Percentiles rank a stretch among this genome's conserved stretches.
These are phyloP conservation scores for Hypoxylon sp. DNA, from an alignment of 2,329 filamentous ascomycete species.

Conservation along the genomic window DNA sequence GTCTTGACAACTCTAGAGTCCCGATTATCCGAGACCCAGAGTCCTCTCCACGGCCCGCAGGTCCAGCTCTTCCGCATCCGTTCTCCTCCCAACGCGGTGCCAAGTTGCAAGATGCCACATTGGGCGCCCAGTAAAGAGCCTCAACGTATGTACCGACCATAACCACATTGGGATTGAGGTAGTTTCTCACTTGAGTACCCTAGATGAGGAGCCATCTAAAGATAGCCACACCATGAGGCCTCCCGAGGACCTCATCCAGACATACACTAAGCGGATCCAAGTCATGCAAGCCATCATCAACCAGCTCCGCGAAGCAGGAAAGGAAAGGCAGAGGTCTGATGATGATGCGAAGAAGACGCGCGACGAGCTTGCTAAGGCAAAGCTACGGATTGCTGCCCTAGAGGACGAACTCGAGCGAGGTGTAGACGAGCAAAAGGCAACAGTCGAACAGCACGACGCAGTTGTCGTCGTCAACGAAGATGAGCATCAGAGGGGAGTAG, in stretches of 20 bases:
- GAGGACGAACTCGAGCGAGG: slow-evolving; percentile 8
- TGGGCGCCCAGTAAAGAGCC: not conserved
- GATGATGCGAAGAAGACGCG: slow-evolving; percentile 2
- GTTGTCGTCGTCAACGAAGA: not conserved
- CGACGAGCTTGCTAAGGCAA: slow-evolving; percentile 16
- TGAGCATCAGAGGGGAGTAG: not conserved
- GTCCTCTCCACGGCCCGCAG: slow-evolving; percentile 9
- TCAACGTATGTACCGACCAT: slow-evolving; percentile 6
- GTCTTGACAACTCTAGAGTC: slow-evolving; percentile 27
- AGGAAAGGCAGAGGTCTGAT: slow-evolving; percentile 8
- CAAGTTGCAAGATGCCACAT: slow-evolving; percentile 5
- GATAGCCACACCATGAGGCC: not conserved
- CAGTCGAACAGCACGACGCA: not conserved
- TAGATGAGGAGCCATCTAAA: slow-evolving; percentile 7
- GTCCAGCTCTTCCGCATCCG: slow-evolving; percentile 35
- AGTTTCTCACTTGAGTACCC: slow-evolving; percentile 3
- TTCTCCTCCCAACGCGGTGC: slow-evolving; percentile 5
- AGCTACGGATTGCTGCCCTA: slow-evolving; percentile 10
- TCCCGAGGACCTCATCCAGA: slow-evolving; percentile 19
- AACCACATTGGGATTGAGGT: not conserved
- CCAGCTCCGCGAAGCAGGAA: slow-evolving; percentile 17
- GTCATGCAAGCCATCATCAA: slow-evolving; percentile 25
- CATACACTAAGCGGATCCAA: slow-evolving; percentile 23
- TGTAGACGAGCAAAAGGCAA: not conserved
- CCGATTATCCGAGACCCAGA: slow-evolving; percentile 14